These are phyloP conservation scores for Podospora tetraspora DNA, from an alignment of 495 filamentous ascomycete species.

Conservation along the genomic window DNA sequence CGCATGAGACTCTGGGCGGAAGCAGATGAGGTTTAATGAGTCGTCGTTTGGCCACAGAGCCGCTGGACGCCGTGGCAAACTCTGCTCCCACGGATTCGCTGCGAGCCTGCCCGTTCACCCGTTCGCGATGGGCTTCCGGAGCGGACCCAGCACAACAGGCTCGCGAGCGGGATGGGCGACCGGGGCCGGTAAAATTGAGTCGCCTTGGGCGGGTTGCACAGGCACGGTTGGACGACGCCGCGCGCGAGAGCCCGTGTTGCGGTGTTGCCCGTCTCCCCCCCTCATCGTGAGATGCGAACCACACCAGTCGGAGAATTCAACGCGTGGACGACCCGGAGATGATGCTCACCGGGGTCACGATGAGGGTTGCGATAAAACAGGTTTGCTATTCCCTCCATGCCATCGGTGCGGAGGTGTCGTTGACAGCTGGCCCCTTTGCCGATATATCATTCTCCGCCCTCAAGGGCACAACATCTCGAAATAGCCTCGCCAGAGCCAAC, in stretches of 20 bases:
- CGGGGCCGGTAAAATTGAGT: slow-evolving; percentile 11
- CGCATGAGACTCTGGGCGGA: neutral
- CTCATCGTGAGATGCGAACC: neutral
- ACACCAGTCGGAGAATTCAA: slow-evolving; percentile 12
- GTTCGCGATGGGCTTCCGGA: slow-evolving; percentile 2
- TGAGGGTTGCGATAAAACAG: slow-evolving; percentile 5
- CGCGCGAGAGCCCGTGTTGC: slow-evolving; percentile 1
- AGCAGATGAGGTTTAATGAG: neutral
- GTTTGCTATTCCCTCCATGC: slow-evolving; percentile 4
- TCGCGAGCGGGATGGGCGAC: slow-evolving; percentile 5
- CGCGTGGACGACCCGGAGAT: slow-evolving; percentile 7
- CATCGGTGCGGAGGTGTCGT: neutral
- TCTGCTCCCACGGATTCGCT: neutral
- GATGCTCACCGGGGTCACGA: slow-evolving; percentile 8
- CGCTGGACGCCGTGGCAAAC: neutral
- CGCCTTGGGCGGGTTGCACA: neutral
- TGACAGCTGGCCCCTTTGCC: neutral
- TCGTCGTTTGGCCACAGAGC: neutral
- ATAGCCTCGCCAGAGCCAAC: neutral
- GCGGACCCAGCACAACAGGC: neutral
- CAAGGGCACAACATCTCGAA: neutral
- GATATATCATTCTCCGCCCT: neutral
- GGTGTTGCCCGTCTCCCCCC: neutral
- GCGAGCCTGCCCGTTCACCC: neutral
- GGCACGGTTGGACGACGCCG: neutral